Evolutionary conservation across 305 asterid species (phyloP).

Genomic region (Rubia occidens): DNA sequence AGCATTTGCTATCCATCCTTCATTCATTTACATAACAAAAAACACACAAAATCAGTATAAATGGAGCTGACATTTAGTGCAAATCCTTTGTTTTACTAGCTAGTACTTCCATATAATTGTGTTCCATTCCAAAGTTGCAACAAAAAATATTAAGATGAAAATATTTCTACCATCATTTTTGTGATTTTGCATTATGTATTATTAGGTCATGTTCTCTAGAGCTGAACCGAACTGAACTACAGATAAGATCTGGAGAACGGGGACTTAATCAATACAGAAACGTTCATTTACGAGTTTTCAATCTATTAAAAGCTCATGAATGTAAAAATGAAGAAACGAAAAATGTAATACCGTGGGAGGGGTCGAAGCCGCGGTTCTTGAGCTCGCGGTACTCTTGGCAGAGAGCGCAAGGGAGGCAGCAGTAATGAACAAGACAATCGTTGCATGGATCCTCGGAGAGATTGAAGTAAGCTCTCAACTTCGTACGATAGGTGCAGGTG

Average conservation of each 20-base stretch:
- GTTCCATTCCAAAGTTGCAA: too few relatives aligned
- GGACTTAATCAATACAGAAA: too few relatives aligned
- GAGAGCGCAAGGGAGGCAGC: constrained; percentile 23
- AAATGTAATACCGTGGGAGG: constrained; percentile 13
- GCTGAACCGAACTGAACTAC: too few relatives aligned
- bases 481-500: constrained; percentile 28
- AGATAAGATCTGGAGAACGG: too few relatives aligned
- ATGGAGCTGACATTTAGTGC: not conserved
- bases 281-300: too few relatives aligned
- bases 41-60: not conserved
- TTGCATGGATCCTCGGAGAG: constrained; percentile 23
- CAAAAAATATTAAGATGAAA: too few relatives aligned
- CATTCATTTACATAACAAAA: not conserved
- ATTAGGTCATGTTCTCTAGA: too few relatives aligned
- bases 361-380: constrained; percentile 25
- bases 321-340: not conserved
- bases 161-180: too few relatives aligned
- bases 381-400: constrained; percentile 30
- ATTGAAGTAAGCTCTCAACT: constrained; percentile 24
- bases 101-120: too few relatives aligned
- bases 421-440: constrained; percentile 24
- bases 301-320: too few relatives aligned
- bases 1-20: constrained; percentile 28
- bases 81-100: too few relatives aligned
- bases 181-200: too few relatives aligned